A percentile compares a stretch with the other conserved stretches of the same genome.
These are phyloP conservation scores for Apiotrichum veenhuisii DNA, from an alignment of 1,284 basidiomycete species.

Conservation along the genomic window DNA sequence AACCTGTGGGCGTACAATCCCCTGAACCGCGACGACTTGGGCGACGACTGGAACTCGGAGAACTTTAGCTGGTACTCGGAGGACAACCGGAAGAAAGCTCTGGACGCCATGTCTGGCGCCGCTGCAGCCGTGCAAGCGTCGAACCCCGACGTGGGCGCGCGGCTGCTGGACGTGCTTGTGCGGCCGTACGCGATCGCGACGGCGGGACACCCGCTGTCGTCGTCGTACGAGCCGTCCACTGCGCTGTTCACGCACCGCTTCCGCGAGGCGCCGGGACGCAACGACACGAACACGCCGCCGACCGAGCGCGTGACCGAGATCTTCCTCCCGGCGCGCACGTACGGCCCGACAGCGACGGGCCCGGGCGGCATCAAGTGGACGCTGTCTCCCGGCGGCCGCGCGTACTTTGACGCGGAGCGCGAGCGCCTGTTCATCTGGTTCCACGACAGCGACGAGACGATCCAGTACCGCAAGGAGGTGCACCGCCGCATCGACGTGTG, in stretches of 20 bases:
- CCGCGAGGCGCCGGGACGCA: constrained; percentile 19
- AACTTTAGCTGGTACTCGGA: constrained; percentile 90
- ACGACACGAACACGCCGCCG: constrained; percentile 49
- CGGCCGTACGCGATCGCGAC: constrained; percentile 45
- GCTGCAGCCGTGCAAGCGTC: constrained; percentile 52
- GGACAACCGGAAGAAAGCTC: constrained; percentile 46
- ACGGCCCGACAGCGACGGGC: constrained; percentile 6
- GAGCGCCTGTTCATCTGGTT: constrained; percentile 43
- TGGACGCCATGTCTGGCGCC: constrained; percentile 34
- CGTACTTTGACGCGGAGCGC: constrained; percentile 29
- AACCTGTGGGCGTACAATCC: constrained; percentile 96
- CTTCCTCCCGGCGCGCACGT: constrained; percentile 59
- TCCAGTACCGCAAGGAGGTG: background rate
- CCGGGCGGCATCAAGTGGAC: constrained; percentile 19
- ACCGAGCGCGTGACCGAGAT: constrained; percentile 67
- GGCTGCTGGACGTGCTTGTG: constrained; percentile 72
- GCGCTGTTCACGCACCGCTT: constrained; percentile 32
- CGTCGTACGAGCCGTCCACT: constrained; percentile 29
- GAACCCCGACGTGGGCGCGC: constrained; percentile 70
- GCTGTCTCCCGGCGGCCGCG: constrained; percentile 28
- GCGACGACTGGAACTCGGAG: constrained; percentile 94
- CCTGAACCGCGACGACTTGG: constrained; percentile 68
- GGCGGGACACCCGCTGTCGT: constrained; percentile 37
- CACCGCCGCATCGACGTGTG: constrained; percentile 38
- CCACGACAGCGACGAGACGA: constrained; percentile 21